These are phyloP conservation scores for Peronospora belbahrii DNA, from an alignment of 352 stramenopile species.

Conservation along the genomic window DNA sequence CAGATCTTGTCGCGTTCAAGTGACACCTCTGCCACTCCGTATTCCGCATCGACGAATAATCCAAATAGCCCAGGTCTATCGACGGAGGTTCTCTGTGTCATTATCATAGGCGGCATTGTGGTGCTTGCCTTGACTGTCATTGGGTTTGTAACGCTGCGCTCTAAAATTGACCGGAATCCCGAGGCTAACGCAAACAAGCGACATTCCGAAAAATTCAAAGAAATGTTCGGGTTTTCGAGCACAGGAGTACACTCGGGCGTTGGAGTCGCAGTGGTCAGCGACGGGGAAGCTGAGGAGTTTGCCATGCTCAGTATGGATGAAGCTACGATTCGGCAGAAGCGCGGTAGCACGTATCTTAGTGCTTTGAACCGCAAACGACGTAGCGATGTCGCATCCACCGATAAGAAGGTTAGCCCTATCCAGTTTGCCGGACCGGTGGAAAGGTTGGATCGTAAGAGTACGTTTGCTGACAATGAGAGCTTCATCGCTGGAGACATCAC, in stretches of 20 bases:
- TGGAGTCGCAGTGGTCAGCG: slow-evolving; percentile 20
- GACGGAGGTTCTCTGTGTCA: slow-evolving; percentile 49
- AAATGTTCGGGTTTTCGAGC: slow-evolving; percentile 31
- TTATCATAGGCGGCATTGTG: slow-evolving; percentile 69
- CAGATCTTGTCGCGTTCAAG: slow-evolving; percentile 24
- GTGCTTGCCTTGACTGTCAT: slow-evolving; percentile 52
- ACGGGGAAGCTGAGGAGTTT: slow-evolving; percentile 58
- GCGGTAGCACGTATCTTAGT: slow-evolving; percentile 45
- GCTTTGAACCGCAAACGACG: slow-evolving; percentile 25
- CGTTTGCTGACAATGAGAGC: slow-evolving; percentile 15
- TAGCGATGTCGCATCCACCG: slow-evolving; percentile 11
- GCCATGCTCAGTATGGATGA: slow-evolving; percentile 76
- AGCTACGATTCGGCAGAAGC: slow-evolving; percentile 40
- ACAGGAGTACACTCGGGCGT: slow-evolving; percentile 20
- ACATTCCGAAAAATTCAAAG: slow-evolving; percentile 15
- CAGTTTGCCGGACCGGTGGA: slow-evolving; percentile 44
- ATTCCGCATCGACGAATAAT: slow-evolving; percentile 17
- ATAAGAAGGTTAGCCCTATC: slow-evolving; percentile 34
- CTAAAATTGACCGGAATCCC: slow-evolving; percentile 31
- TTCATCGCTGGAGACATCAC: slow-evolving; percentile 19
- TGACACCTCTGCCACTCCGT: slow-evolving; percentile 32
- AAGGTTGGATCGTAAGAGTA: slow-evolving; percentile 36
- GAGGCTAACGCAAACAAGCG: slow-evolving; percentile 14
- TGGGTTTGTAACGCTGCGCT: slow-evolving; percentile 51
- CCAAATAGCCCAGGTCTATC: slow-evolving; percentile 35